These are phyloP conservation scores for Colletotrichum tropicale DNA, from an alignment of 2,329 filamentous ascomycete genomes.

Conservation along the genomic window DNA sequence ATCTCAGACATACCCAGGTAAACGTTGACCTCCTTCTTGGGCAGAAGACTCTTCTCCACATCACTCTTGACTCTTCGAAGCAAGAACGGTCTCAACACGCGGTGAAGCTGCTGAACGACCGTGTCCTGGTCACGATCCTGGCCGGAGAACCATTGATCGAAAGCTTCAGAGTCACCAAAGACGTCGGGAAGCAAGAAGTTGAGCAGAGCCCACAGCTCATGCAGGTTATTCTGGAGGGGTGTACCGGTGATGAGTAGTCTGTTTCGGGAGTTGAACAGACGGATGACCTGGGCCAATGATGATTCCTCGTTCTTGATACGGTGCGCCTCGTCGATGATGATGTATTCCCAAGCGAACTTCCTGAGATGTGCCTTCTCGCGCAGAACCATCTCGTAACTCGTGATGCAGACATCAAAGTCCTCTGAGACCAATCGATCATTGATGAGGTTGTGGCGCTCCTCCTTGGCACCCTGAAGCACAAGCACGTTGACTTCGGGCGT, in stretches of 20 bases:
- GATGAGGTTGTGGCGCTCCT: constrained; percentile 87
- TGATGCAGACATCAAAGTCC: constrained; percentile 97
- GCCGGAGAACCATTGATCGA: constrained; percentile 96
- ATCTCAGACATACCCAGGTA: constrained; percentile 99
- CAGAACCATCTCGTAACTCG: constrained; percentile 98
- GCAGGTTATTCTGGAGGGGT: constrained; percentile 95
- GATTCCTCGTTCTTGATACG: constrained; percentile 99
- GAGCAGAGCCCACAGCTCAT: constrained; percentile 95
- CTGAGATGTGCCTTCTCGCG: constrained; percentile 93
- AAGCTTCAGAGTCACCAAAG: constrained; percentile 94
- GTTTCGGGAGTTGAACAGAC: constrained; percentile 94
- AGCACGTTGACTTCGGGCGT: constrained; percentile 95
- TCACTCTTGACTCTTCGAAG: constrained; percentile 96
- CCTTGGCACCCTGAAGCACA: constrained; percentile 93
- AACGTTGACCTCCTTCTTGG: constrained; percentile 96
- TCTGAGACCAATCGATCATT: constrained; percentile 90
- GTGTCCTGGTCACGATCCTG: constrained; percentile 92
- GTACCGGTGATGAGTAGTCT: constrained; percentile 95
- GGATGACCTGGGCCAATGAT: constrained; percentile 93
- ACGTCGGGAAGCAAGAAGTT: constrained; percentile 99
- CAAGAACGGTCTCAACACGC: constrained; percentile 90
- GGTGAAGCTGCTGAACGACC: constrained; percentile 94
- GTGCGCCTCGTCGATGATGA: constrained; percentile 97
- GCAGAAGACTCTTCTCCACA: constrained; percentile 95
- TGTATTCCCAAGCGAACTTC: constrained; percentile 99